phyloP scores from a whole-genome alignment of 352 stramenopile genomes.

The Halophytophthora batemanensis region DNA sequence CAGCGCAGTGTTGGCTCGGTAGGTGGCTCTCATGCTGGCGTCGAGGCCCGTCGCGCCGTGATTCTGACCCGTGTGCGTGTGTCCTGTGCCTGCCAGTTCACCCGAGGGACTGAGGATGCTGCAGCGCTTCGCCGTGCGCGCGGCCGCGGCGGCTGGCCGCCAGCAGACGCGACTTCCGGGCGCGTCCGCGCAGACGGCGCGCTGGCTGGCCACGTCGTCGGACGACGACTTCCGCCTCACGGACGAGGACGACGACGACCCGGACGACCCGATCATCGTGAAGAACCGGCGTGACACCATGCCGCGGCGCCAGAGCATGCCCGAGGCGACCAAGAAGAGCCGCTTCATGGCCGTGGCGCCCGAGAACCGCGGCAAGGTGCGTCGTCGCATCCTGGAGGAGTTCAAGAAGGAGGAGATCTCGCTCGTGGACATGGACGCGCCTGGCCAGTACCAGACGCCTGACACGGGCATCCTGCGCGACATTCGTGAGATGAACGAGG shows the following conservation, averaged over 20 bases:
- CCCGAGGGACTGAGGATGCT: slow-evolving; percentile 35
- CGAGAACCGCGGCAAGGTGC: slow-evolving; percentile 75
- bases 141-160: slow-evolving; percentile 25
- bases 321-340: slow-evolving; percentile 68
- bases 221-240: slow-evolving; percentile 49
- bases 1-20: neutral
- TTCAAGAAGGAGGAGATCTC: slow-evolving; percentile 74
- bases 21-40: too few relatives aligned
- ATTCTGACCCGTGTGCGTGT: neutral
- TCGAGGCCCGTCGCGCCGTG: neutral
- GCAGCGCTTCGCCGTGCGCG: slow-evolving; percentile 57
- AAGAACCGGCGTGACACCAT: slow-evolving; percentile 57
- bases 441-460: slow-evolving; percentile 45
- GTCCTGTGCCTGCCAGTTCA: neutral
- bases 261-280: slow-evolving; percentile 63
- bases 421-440: slow-evolving; percentile 50
- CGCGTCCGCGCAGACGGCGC: slow-evolving; percentile 27
- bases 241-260: slow-evolving; percentile 66
- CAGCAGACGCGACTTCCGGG: slow-evolving; percentile 16
- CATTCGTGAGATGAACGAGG: slow-evolving; percentile 65
- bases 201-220: slow-evolving; percentile 37
- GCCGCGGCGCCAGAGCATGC: slow-evolving; percentile 70
- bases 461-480: slow-evolving; percentile 59
- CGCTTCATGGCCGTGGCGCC: slow-evolving; percentile 70
- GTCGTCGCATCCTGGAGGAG: slow-evolving; percentile 73